Conservation (phyloP, 2,329 filamentous ascomycete species). For the Diplodia scrobiculata region DNA sequence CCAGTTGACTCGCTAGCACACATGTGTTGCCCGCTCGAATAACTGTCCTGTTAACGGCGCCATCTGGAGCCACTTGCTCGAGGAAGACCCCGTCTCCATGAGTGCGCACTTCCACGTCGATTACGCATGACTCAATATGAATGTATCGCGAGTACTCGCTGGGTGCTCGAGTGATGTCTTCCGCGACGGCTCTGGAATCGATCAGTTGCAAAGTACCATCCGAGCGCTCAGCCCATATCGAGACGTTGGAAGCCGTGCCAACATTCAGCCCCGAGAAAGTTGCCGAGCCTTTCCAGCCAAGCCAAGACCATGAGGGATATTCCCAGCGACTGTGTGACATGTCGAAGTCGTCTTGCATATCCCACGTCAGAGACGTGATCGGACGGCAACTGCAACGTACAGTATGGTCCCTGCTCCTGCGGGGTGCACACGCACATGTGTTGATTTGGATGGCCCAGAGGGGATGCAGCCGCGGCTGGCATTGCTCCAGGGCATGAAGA, state of each 20-base stretch:
- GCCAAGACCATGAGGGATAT: conserved; percentile 1
- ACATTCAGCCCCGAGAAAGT: neutral
- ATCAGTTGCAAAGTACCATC: neutral
- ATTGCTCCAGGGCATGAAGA: neutral
- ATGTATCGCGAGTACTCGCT: neutral
- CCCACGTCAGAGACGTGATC: neutral
- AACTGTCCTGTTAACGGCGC: neutral
- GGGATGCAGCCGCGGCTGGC: neutral
- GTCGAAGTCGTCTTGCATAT: neutral
- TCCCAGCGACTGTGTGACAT: neutral
- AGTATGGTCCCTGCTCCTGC: too few relatives aligned
- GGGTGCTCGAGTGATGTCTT: neutral
- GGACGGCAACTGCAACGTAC: too few relatives aligned
- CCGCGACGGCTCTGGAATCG: neutral
- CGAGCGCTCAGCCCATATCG: neutral
- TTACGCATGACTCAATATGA: neutral
- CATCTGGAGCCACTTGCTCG: neutral
- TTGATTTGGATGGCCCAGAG: neutral
- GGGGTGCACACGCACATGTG: neutral
- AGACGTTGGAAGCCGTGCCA: neutral
- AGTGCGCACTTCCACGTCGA: neutral
- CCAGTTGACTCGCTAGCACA: neutral
- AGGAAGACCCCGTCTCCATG: neutral
- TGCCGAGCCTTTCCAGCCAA: neutral
- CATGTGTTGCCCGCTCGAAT: neutral